Percentiles rank a stretch among this genome's conserved stretches.
These are phyloP conservation scores for Linderniella brevidens DNA, from an alignment of 257 asterid genomes.

Conservation along the genomic window DNA sequence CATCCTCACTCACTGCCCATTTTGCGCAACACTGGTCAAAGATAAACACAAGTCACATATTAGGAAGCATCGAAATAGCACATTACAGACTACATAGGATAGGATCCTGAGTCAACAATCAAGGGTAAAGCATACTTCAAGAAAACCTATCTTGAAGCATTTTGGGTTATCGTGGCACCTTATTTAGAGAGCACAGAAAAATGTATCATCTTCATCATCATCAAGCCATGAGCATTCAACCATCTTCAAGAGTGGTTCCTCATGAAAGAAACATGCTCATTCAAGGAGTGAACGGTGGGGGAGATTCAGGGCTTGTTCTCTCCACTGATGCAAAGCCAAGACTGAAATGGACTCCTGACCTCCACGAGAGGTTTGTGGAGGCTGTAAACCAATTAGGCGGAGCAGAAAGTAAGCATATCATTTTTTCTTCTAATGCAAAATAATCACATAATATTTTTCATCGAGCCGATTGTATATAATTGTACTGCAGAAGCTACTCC, in stretches of 20 bases:
- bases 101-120: too few species aligned
- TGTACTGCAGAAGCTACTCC: conserved; percentile 82
- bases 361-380: neutral
- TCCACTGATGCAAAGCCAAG: conserved; percentile 4
- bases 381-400: conserved; percentile 3
- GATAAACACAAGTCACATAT: conserved; percentile 18
- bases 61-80: conserved; percentile 9
- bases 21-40: conserved; percentile 13
- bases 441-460: neutral
- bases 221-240: neutral
- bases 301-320: conserved; percentile 2
- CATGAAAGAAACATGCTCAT: neutral
- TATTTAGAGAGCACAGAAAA: neutral
- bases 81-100: conserved; percentile 11
- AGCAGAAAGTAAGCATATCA: conserved; percentile 1
- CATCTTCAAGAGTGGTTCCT: neutral
- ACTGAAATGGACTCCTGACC: conserved; percentile 5
- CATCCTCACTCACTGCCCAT: conserved; percentile 16
- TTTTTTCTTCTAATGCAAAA: neutral
- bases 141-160: neutral
- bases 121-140: too few species aligned
- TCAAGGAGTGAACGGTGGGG: neutral
- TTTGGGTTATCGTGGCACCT: too few species aligned
- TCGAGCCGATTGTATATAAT: too few species aligned
- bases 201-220: conserved; percentile 12